A percentile compares a stretch with the other conserved stretches of the same genome.
Conservation (phyloP, 148 eudicot species). For the Silene uniflora region DNA sequence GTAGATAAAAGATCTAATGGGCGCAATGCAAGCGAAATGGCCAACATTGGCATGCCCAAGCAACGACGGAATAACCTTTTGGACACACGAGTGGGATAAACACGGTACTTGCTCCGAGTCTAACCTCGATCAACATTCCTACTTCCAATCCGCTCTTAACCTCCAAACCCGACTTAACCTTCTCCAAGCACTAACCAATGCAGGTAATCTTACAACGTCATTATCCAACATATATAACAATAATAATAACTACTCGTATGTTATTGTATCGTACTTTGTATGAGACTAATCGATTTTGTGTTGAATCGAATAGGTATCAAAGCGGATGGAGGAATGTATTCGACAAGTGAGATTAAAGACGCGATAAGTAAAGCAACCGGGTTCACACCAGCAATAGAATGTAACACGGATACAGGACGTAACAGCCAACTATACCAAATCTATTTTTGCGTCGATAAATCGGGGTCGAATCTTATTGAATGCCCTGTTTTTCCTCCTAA, state of each 20-base stretch:
- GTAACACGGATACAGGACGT: conserved; percentile 40
- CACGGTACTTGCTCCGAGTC: conserved; percentile 48
- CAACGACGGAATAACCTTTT: conserved; percentile 29
- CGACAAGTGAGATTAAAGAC: conserved; percentile 30
- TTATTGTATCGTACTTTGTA: too few relatives aligned
- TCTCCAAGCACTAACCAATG: conserved; percentile 45
- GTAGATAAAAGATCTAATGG: conserved; percentile 36
- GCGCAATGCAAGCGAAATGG: conserved; percentile 47
- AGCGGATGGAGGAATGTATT: conserved; percentile 38
- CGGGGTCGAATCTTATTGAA: conserved; percentile 33
- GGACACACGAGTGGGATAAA: conserved; percentile 50
- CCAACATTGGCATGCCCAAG: conserved; percentile 54
- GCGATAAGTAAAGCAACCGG: conserved; percentile 40
- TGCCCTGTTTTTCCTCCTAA: conserved; percentile 47
- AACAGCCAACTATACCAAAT: conserved; percentile 48
- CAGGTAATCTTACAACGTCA: conserved; percentile 33
- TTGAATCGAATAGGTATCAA: conserved; percentile 34
- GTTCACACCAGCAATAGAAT: conserved; percentile 34
- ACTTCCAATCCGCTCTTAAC: conserved; percentile 57
- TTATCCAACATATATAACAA: too few relatives aligned
- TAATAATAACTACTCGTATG: too few relatives aligned
- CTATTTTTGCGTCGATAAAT: conserved; percentile 42
- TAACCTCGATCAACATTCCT: conserved; percentile 44
- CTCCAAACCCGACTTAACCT: conserved; percentile 52
- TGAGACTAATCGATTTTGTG: not conserved